phyloP scores from a whole-genome alignment of 306 rosid species.

The Fragaria ananassa region DNA sequence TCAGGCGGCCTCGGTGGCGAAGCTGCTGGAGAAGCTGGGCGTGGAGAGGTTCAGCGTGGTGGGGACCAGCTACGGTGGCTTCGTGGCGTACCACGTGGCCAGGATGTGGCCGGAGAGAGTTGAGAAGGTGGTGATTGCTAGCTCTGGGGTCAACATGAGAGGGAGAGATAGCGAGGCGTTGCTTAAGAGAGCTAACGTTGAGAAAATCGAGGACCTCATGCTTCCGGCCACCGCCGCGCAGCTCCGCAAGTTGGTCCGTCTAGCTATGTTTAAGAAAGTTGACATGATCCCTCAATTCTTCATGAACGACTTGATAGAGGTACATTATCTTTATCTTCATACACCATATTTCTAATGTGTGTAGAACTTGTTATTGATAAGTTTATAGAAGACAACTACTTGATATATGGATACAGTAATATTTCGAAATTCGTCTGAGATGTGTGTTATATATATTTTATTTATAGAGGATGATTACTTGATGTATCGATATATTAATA shows the following conservation, averaged over 20 bases:
- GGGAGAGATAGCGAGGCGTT: slow-evolving; percentile 38
- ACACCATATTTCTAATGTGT: not conserved
- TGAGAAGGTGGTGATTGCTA: slow-evolving; percentile 75
- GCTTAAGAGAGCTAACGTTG: slow-evolving; percentile 51
- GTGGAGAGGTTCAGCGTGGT: slow-evolving; percentile 44
- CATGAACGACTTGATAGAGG: slow-evolving; percentile 54
- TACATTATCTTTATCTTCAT: not conserved
- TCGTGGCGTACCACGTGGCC: slow-evolving; percentile 77
- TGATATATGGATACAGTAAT: no score
- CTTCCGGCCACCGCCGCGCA: slow-evolving; percentile 58
- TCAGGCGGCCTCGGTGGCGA: slow-evolving; percentile 62
- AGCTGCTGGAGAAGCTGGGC: slow-evolving; percentile 48
- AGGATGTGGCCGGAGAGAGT: slow-evolving; percentile 57
- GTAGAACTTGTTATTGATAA: no score
- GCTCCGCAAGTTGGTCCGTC: slow-evolving; percentile 42
- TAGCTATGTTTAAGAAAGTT: slow-evolving; percentile 33
- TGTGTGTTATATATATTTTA: no score
- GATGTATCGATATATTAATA: not conserved
- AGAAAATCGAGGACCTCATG: slow-evolving; percentile 61
- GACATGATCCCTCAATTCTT: slow-evolving; percentile 50
- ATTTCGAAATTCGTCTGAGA: no score
- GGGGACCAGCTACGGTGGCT: slow-evolving; percentile 91
- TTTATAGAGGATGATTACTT: not conserved
- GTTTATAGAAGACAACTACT: no score
- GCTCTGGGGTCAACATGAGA: slow-evolving; percentile 77